Conservation (phyloP, 169 alveolate species). For the Hepatocystis sp. region DNA sequence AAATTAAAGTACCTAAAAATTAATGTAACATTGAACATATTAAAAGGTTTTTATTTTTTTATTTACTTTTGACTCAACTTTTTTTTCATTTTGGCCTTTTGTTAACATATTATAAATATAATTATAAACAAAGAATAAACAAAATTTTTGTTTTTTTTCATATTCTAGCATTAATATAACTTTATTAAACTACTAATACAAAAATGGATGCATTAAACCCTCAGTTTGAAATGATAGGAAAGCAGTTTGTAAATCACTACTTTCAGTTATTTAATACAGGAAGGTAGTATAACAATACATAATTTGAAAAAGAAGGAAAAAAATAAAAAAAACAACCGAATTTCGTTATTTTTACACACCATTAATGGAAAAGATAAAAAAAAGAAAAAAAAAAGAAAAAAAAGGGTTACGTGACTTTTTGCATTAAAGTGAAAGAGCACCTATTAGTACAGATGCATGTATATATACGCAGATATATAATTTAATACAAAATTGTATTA, state of each 20-base stretch:
- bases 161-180: constrained; percentile 20
- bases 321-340: constrained; percentile 2
- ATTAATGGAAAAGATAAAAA: background rate
- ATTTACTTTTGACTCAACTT: too few relatives aligned
- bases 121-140: too few relatives aligned
- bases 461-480: background rate
- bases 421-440: background rate
- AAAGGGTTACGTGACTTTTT: too few relatives aligned
- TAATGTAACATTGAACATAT: too few relatives aligned
- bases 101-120: too few relatives aligned
- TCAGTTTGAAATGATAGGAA: constrained; percentile 84
- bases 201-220: constrained; percentile 79
- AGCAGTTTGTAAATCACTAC: constrained; percentile 86
- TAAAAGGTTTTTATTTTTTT: too few relatives aligned
- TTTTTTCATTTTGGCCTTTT: too few relatives aligned
- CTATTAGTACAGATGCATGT: background rate
- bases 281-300: too few relatives aligned
- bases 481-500: too few relatives aligned
- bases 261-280: constrained; percentile 84
- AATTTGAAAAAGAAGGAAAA: too few relatives aligned
- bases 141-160: background rate
- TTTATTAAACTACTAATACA: constrained; percentile 3
- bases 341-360: background rate
- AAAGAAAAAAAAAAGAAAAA: constrained; percentile 12
- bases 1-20: too few relatives aligned